These are phyloP conservation scores for Cercospora nicotianae DNA, from an alignment of 2,329 filamentous ascomycete genomes.

Conservation along the genomic window DNA sequence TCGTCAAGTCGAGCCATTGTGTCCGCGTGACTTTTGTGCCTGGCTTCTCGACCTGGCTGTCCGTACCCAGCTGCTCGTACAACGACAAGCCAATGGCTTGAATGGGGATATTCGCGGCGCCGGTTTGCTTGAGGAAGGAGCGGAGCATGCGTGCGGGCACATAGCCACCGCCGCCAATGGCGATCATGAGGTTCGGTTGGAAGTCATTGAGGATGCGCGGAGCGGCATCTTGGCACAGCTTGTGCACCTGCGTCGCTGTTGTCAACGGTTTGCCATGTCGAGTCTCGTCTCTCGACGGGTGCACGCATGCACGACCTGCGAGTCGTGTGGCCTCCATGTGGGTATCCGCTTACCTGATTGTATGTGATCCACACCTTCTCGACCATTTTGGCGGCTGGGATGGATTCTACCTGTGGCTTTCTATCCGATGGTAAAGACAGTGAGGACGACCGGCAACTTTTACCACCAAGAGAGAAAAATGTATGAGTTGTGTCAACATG, in stretches of 20 bases:
- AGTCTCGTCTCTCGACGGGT: background rate
- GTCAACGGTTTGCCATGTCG: background rate
- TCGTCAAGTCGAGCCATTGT: constrained; percentile 93
- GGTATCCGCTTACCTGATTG: constrained; percentile 26
- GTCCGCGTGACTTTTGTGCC: constrained; percentile 96
- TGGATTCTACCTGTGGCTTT: constrained; percentile 1
- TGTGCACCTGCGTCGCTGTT: constrained; percentile 68
- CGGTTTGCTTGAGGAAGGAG: constrained; percentile 91
- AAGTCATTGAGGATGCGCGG: constrained; percentile 78
- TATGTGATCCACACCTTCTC: constrained; percentile 31
- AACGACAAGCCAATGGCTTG: constrained; percentile 97
- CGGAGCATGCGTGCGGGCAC: constrained; percentile 95
- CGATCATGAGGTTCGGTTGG: constrained; percentile 94
- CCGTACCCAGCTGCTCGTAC: constrained; percentile 76
- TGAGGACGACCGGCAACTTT: background rate
- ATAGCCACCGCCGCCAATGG: constrained; percentile 95
- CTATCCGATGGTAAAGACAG: background rate
- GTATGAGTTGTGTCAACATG: background rate
- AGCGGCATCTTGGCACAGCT: constrained; percentile 87
- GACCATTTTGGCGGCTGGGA: constrained; percentile 20
- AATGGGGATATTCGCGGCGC: constrained; percentile 92
- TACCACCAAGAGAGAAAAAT: background rate
- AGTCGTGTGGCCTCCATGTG: constrained; percentile 1
- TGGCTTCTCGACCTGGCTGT: constrained; percentile 64
- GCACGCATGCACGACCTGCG: background rate